Base-by-base conservation (phyloP, 2,329 filamentous ascomycete genomes). In the Aurifilum marmelostoma region DNA sequence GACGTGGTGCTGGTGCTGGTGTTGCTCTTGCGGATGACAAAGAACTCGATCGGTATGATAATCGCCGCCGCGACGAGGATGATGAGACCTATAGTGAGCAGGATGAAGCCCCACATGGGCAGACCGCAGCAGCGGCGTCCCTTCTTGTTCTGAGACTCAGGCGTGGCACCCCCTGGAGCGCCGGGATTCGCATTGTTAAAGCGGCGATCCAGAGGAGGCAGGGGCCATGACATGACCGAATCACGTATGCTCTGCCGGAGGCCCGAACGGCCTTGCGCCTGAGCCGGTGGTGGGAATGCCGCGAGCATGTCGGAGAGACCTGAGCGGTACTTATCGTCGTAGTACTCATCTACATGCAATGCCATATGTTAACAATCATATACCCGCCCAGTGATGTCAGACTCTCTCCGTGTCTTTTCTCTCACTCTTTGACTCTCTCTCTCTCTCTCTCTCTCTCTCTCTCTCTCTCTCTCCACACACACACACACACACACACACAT, bases 121-220 rank as follows among this genome's bases (percentile, higher is more conserved):
- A 98, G 85, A 21, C 95, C 95, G 76, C 95, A 99, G 79, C 92
- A 97, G 67, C 88, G 88, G 52, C 91, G 88, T 16, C 83, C 79
- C 34, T 73, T 75, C 70, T 80, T 82, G 63, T 77, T 82, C 63
- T 77, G 79, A 66, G 74, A 65, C 74, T 73, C 59, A 64, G 50
- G 58, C 41, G 65, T 61, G n/a, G 65, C 24, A 14, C n/a, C 56
- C 24, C 32, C 27, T 21, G 60, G 39, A 2, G 37, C 16, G 27
- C 41, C 41, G 5, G 56, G 29, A 8, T 41, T 52, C 8, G 6
- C 21, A 65, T 74, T 74, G 63, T 66, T 72, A 18, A 73, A 72
- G 73, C 73, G 73, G 71, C 73, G 73, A 69, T 72, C 75, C 67
- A 73, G 62, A 71, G 78, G 75, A 27, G 80, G 80, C 59, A 85